These are phyloP conservation scores for Betula pendula DNA, from an alignment of 306 rosid genomes.

Conservation along the genomic window DNA sequence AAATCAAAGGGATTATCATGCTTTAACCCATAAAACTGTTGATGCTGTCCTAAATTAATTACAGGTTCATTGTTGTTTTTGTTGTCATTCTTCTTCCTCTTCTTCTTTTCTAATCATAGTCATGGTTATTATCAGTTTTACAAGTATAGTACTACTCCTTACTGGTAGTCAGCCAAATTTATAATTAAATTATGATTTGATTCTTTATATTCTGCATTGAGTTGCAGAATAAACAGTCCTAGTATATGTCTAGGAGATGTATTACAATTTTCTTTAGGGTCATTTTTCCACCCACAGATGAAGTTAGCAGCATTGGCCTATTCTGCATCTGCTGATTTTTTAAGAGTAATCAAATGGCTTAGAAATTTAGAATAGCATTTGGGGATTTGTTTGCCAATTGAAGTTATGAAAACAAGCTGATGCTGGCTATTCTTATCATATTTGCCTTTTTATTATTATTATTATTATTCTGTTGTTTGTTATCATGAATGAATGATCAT, in stretches of 20 bases:
- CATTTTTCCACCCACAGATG: neutral
- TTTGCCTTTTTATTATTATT: neutral
- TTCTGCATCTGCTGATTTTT: neutral
- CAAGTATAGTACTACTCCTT: neutral
- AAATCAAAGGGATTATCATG: too few relatives aligned
- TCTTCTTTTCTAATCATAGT: neutral
- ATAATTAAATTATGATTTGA: neutral
- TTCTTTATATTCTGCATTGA: neutral
- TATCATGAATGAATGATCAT: constrained; percentile 2
- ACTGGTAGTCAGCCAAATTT: neutral
- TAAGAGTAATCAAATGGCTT: too few relatives aligned
- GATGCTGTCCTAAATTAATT: neutral
- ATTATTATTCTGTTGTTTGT: neutral
- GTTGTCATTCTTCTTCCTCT: neutral
- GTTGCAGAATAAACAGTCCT: neutral
- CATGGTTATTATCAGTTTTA: neutral
- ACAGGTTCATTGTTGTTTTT: neutral
- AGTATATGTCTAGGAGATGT: neutral
- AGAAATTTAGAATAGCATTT: neutral
- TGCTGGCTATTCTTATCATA: neutral
- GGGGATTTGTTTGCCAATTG: neutral
- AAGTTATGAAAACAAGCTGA: neutral
- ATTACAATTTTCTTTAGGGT: neutral
- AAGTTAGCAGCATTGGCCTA: neutral
- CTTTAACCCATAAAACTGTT: neutral